Conservation (phyloP, 164 flowering plant genomes). For the Stephania cephalantha region DNA sequence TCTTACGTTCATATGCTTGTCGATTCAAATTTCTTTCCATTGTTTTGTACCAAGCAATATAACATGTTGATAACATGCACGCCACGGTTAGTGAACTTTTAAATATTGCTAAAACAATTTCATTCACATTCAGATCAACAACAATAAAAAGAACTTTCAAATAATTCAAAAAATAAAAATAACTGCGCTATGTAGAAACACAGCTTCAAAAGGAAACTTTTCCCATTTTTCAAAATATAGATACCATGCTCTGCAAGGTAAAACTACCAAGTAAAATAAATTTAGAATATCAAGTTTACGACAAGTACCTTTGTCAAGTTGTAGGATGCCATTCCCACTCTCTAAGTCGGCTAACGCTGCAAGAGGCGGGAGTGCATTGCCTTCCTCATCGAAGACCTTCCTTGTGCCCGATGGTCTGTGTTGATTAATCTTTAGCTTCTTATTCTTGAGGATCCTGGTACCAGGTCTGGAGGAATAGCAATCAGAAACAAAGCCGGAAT, state of each 20-base stretch:
- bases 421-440: slow-evolving; percentile 79
- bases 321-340: slow-evolving; percentile 22
- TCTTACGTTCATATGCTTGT: too few relatives aligned
- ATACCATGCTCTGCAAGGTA: neutral
- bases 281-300: neutral
- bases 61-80: neutral
- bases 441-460: slow-evolving; percentile 66
- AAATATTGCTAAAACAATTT: too few relatives aligned
- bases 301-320: slow-evolving; percentile 50
- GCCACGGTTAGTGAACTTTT: neutral
- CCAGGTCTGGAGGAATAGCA: slow-evolving; percentile 35
- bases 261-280: neutral
- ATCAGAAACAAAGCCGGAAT: neutral
- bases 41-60: neutral
- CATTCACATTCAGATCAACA: too few relatives aligned
- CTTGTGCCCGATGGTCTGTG: slow-evolving; percentile 75
- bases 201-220: too few relatives aligned
- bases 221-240: too few relatives aligned
- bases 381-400: slow-evolving; percentile 80
- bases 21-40: neutral
- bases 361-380: slow-evolving; percentile 66
- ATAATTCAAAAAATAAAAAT: too few relatives aligned
- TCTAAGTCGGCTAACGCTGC: slow-evolving; percentile 50
- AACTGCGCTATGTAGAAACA: too few relatives aligned
- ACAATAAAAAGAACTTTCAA: too few relatives aligned